These are phyloP conservation scores for Umbelopsis isabellina DNA, from an alignment of 192 early-diverging fungal genomes.

Conservation along the genomic window DNA sequence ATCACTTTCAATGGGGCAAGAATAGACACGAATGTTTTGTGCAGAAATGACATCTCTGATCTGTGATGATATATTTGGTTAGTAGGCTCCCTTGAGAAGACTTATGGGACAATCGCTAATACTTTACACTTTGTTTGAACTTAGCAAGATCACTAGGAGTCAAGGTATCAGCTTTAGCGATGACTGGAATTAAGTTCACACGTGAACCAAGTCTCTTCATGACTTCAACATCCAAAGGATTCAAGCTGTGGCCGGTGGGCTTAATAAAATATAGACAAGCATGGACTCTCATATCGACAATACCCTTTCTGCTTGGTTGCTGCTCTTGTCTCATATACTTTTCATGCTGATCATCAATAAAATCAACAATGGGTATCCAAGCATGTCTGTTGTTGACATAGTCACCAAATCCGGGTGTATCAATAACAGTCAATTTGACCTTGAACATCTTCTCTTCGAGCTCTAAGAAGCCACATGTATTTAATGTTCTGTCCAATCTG, in stretches of 20 bases:
- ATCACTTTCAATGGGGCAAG: constrained; percentile 87
- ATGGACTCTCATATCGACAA: constrained; percentile 95
- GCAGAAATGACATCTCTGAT: constrained; percentile 88
- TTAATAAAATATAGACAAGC: constrained; percentile 99
- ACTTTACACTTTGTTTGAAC: constrained; percentile 92
- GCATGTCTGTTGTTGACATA: constrained; percentile 94
- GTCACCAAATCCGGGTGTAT: constrained; percentile 89
- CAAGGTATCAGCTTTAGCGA: constrained; percentile 98
- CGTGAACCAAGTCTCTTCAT: constrained; percentile 97
- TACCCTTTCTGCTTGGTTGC: constrained; percentile 80
- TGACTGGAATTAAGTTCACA: constrained; percentile 97
- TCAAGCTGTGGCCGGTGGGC: constrained; percentile 86
- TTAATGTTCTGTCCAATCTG: not conserved
- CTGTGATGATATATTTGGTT: constrained; percentile 37
- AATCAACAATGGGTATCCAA: constrained; percentile 98
- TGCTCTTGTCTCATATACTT: constrained; percentile 92
- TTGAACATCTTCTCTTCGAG: constrained; percentile 99
- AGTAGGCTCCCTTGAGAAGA: not conserved
- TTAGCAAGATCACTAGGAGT: constrained; percentile 86
- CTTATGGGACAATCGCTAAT: not conserved
- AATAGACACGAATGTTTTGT: constrained; percentile 92
- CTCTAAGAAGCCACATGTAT: constrained; percentile 45
- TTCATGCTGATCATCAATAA: constrained; percentile 98
- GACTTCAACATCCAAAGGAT: constrained; percentile 87
- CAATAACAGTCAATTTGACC: constrained; percentile 93